Conservation (phyloP, 441 rosid species). For the Euphorbia corollata region DNA sequence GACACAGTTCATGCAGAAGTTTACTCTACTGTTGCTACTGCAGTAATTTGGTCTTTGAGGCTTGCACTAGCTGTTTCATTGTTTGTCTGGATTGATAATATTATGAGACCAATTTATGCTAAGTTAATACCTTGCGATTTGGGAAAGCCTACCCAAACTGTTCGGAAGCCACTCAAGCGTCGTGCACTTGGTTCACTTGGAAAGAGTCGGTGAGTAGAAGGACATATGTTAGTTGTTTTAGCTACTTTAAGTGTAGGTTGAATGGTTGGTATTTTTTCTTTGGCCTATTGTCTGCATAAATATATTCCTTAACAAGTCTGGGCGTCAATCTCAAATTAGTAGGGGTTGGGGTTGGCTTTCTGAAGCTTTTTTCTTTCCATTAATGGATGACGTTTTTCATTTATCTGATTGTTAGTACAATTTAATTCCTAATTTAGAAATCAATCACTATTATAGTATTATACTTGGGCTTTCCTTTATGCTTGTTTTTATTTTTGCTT, state of each 20-base stretch:
- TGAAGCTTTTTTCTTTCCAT: not conserved
- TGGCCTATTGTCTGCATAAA: not conserved
- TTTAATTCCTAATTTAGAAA: no score
- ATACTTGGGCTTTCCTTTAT: no score
- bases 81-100: slow-evolving; percentile 73
- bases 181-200: slow-evolving; percentile 88
- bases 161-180: slow-evolving; percentile 57
- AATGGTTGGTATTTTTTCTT: slow-evolving; percentile 5
- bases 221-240: slow-evolving; percentile 15
- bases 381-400: not conserved
- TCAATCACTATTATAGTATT: no score
- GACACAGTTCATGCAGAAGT: slow-evolving; percentile 71
- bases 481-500: not conserved
- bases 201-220: slow-evolving; percentile 68
- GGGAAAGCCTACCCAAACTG: slow-evolving; percentile 57
- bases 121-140: slow-evolving; percentile 89
- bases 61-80: slow-evolving; percentile 70
- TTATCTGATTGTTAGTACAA: not conserved
- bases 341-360: not conserved
- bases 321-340: not conserved
- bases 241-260: not conserved
- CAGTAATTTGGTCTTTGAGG: slow-evolving; percentile 88
- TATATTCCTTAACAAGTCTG: not conserved
- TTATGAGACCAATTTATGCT: slow-evolving; percentile 79
- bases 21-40: slow-evolving; percentile 76